Evolutionary conservation across 106 monocot genomes (phyloP).

Genomic region (Narthecium ossifragum): DNA sequence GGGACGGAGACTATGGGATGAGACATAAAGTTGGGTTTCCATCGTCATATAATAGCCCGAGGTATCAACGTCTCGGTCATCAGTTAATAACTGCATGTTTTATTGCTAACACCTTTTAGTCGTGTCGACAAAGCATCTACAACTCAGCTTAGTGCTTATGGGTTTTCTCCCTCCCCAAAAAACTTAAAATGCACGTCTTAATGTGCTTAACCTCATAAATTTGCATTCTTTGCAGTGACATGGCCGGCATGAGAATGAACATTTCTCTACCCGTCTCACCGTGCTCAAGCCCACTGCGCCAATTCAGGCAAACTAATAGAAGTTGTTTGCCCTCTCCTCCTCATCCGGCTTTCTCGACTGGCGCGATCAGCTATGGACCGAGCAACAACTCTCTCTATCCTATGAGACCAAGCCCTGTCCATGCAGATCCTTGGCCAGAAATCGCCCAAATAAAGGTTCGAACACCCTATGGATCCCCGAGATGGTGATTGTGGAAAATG

Average conservation of each 20-base stretch:
- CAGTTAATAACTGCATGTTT: neutral
- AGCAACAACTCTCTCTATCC: constrained; percentile 22
- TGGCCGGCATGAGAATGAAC: constrained; percentile 35
- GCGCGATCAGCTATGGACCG: constrained; percentile 33
- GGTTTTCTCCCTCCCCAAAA: too few species aligned
- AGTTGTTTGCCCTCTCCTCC: constrained; percentile 69
- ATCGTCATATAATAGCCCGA: constrained; percentile 20
- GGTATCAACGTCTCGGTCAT: constrained; percentile 15
- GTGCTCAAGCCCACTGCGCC: constrained; percentile 70
- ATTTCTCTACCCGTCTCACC: constrained; percentile 72
- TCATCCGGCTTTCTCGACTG: constrained; percentile 41
- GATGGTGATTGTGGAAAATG: constrained; percentile 14
- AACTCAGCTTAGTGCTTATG: too few species aligned
- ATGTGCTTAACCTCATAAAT: neutral
- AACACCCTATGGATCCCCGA: constrained; percentile 38
- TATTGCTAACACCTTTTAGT: neutral
- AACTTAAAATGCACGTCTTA: too few species aligned
- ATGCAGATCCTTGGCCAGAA: constrained; percentile 33
- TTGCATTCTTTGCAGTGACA: constrained; percentile 27
- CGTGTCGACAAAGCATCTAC: neutral
- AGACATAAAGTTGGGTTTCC: constrained; percentile 19
- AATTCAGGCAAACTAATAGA: constrained; percentile 47
- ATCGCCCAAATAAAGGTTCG: constrained; percentile 11
- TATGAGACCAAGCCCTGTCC: constrained; percentile 7
- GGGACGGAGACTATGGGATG: constrained; percentile 25